Evolutionary conservation across 352 stramenopile species (phyloP).

Genomic region (Phytophthora palmivora): DNA sequence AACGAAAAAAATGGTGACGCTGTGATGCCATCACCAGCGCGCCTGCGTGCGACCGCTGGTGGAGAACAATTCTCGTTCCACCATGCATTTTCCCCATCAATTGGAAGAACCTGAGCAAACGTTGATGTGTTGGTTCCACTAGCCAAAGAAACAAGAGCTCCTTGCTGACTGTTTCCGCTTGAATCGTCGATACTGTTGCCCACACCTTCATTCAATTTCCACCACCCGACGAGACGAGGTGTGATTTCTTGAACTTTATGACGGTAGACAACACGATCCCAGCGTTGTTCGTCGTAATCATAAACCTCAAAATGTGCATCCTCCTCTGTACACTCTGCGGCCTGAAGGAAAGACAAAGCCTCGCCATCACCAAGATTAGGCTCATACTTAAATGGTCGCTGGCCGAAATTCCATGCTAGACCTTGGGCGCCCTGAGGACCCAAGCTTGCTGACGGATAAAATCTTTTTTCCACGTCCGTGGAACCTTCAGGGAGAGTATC

Average conservation of each 20-base stretch:
- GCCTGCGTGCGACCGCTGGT: constrained; percentile 34
- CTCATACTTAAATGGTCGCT: constrained; percentile 60
- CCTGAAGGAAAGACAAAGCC: constrained; percentile 50
- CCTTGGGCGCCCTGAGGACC: constrained; percentile 63
- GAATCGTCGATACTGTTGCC: constrained; percentile 49
- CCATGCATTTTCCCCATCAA: constrained; percentile 12
- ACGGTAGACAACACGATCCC: constrained; percentile 64
- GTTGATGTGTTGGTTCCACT: constrained; percentile 3
- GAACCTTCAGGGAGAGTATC: background rate
- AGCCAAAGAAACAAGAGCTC: constrained; percentile 1
- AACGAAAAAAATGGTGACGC: constrained; percentile 37
- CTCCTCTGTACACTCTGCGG: constrained; percentile 25
- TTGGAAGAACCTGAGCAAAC: constrained; percentile 8
- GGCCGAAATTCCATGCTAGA: constrained; percentile 78
- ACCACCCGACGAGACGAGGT: constrained; percentile 59
- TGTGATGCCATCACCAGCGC: constrained; percentile 28
- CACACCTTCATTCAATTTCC: constrained; percentile 67
- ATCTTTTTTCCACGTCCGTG: background rate
- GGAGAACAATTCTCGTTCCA: constrained; percentile 37
- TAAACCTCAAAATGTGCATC: constrained; percentile 67
- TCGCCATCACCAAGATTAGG: constrained; percentile 22
- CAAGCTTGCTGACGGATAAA: constrained; percentile 52
- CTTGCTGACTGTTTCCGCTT: constrained; percentile 40
- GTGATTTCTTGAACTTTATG: constrained; percentile 68
- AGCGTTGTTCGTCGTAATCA: constrained; percentile 53